phyloP scores from a whole-genome alignment of 1,284 basidiomycete species.

The Tylopilus sp. region DNA sequence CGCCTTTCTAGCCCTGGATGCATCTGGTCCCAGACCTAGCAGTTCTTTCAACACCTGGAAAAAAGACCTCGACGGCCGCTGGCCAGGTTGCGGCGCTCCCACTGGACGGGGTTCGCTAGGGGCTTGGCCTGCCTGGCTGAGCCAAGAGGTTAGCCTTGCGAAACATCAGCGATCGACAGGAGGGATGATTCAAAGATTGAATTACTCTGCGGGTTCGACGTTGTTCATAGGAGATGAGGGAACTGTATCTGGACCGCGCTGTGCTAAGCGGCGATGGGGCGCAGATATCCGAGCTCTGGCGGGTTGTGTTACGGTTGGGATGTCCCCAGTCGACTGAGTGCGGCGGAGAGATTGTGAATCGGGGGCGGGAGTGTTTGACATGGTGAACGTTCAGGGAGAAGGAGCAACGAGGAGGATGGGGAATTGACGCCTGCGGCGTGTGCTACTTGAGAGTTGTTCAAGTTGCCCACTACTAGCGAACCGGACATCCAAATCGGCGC shows the following conservation, averaged over 20 bases:
- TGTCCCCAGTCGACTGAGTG: constrained; percentile 37
- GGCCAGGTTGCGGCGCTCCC: constrained; percentile 3
- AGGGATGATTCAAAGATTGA: constrained; percentile 4
- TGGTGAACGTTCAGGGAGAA: constrained; percentile 21
- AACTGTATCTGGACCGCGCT: constrained; percentile 19
- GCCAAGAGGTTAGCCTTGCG: constrained; percentile 25
- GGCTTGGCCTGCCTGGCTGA: constrained; percentile 24
- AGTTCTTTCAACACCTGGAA: constrained; percentile 37
- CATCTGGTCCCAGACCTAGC: constrained; percentile 56
- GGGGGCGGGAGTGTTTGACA: constrained; percentile 26
- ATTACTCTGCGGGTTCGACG: constrained; percentile 23
- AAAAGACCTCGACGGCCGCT: constrained; percentile 14
- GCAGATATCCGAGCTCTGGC: constrained; percentile 29
- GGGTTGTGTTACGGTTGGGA: constrained; percentile 27
- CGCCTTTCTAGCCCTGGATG: constrained; percentile 53
- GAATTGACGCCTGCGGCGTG: constrained; percentile 34
- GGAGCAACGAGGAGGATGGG: constrained; percentile 17
- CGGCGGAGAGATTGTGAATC: constrained; percentile 35
- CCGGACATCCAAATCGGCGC: constrained; percentile 20
- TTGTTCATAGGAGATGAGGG: constrained; percentile 23
- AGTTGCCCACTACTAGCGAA: constrained; percentile 13
- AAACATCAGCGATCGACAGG: constrained; percentile 19
- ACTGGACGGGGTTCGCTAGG: constrained; percentile 11
- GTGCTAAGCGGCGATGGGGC: constrained; percentile 27
- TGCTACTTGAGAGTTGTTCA: constrained; percentile 8